Base-by-base conservation (phyloP, 192 early-diverging fungal genomes). In the Ambispora gerdemannii region DNA sequence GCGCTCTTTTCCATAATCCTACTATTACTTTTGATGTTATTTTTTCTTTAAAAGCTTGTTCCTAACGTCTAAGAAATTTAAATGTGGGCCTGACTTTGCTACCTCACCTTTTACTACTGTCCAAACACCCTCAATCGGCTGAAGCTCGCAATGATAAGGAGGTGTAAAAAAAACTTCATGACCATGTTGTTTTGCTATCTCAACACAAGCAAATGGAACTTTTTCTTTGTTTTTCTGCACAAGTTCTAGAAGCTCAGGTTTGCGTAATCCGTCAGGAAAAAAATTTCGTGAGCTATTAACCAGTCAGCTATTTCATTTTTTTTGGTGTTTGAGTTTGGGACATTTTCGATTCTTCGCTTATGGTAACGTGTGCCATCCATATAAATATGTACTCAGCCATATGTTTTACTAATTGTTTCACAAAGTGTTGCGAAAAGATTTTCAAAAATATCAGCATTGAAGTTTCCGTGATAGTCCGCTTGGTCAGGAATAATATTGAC, bases 31-130 rank as follows among this genome's bases (percentile, higher is more conserved):
- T 13, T 63, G 35, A 63, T 22, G 3, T 43, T 22, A 63, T 6
- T 43, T 63, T 63, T 63, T 63, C 36, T 43, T 43, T 43, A 63
- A 63, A 63, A 63, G 35, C 24, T n/a, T 63, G 24, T 63, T 63
- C 47, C 22, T 43, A 38, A 63, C 31, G 10, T 3, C 10, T 1
- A 63, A 43, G 24, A 63, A 22, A 30, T 58, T 28, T 28, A 3
- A 4, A 28, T 58, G 55, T 58, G 27, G 27, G 32, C 55, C 51
- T n/a, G n/a, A n/a, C n/a, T n/a, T n/a, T n/a, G n/a, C n/a, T n/a
- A n/a, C n/a, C n/a, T n/a, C n/a, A n/a, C 35, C 35, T 38, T 63
- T 63, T 20, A 63, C 34, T 15, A 63, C 8, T 11, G 17, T 20
- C n/a, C 7, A 11, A 38, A 28, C 34, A 63, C 34, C 30, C 24